phyloP scores from a whole-genome alignment of 352 stramenopile genomes.

The Phytophthora tentaculata region DNA sequence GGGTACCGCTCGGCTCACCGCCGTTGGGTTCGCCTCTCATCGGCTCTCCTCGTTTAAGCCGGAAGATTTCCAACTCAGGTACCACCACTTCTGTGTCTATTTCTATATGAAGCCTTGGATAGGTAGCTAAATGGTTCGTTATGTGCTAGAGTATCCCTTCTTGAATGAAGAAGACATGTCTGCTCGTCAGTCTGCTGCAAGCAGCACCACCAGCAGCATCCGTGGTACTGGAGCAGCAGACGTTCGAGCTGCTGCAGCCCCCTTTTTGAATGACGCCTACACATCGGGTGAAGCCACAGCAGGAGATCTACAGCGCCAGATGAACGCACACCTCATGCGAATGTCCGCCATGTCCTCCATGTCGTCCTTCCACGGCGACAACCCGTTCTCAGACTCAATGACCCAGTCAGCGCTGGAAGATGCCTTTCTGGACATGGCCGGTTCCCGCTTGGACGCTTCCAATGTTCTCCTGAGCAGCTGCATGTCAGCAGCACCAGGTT shows the following conservation, averaged over 20 bases:
- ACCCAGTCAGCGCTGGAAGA: constrained; percentile 87
- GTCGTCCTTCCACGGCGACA: constrained; percentile 66
- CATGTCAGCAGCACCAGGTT: constrained; percentile 33
- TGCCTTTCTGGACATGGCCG: constrained; percentile 86
- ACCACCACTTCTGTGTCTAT: constrained; percentile 1
- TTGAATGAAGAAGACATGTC: constrained; percentile 63
- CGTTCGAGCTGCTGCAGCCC: constrained; percentile 14
- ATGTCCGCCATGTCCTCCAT: constrained; percentile 64
- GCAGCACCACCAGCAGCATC: constrained; percentile 29
- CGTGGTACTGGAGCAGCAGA: constrained; percentile 15
- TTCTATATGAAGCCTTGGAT: not conserved
- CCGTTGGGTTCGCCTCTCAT: constrained; percentile 46
- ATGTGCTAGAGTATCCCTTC: constrained; percentile 64
- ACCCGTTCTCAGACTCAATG: constrained; percentile 68
- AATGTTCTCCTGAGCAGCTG: constrained; percentile 74
- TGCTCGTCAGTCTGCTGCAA: constrained; percentile 32
- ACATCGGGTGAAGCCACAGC: constrained; percentile 29
- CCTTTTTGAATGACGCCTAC: constrained; percentile 43
- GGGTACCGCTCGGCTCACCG: constrained; percentile 36
- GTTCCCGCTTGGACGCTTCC: constrained; percentile 74
- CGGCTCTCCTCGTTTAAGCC: constrained; percentile 62
- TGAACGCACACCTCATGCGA: constrained; percentile 57
- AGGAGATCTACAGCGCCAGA: constrained; percentile 46
- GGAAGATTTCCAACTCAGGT: constrained; percentile 75
- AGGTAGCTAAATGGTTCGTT: constrained; percentile 2